Evolutionary conservation across 768 basidiomycete species (phyloP).

Genomic region (Lenzites betulinus): DNA sequence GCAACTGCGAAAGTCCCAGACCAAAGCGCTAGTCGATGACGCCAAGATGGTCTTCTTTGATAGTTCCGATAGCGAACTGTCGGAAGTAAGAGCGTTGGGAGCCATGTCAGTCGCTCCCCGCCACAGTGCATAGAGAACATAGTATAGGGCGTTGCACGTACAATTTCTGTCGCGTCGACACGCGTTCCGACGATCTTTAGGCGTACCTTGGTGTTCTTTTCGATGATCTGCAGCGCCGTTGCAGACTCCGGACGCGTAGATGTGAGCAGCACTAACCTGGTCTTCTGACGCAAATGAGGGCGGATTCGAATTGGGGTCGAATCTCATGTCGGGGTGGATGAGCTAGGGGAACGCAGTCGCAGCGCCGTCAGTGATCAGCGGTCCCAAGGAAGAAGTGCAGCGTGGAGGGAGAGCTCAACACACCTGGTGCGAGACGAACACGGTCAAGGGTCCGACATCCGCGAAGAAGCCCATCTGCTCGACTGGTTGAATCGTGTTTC

Average conservation of each 20-base stretch:
- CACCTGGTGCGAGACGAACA: slow-evolving; percentile 97
- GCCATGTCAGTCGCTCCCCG: background rate
- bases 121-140: background rate
- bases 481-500: background rate
- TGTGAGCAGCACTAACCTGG: slow-evolving; percentile 49
- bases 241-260: slow-evolving; percentile 1
- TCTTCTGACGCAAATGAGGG: slow-evolving; percentile 93
- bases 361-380: background rate
- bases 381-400: background rate
- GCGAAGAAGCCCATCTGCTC: slow-evolving; percentile 97
- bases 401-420: slow-evolving; percentile 26
- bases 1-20: background rate
- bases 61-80: slow-evolving; percentile 95
- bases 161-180: slow-evolving; percentile 97
- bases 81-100: background rate
- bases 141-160: slow-evolving; percentile 42
- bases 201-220: slow-evolving; percentile 89
- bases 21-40: slow-evolving; percentile 65
- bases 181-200: slow-evolving; percentile 98
- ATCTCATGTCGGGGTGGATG: slow-evolving; percentile 91
- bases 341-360: slow-evolving; percentile 49
- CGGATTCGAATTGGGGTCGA: slow-evolving; percentile 96
- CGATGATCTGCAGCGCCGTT: slow-evolving; percentile 67
- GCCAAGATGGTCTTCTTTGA: slow-evolving; percentile 97
- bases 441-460: slow-evolving; percentile 90